Percentiles rank a stretch among this genome's conserved stretches.
Evolutionary conservation across 2,329 filamentous ascomycete genomes (phyloP).

Genomic region (Aspergillus pseudonomiae): DNA sequence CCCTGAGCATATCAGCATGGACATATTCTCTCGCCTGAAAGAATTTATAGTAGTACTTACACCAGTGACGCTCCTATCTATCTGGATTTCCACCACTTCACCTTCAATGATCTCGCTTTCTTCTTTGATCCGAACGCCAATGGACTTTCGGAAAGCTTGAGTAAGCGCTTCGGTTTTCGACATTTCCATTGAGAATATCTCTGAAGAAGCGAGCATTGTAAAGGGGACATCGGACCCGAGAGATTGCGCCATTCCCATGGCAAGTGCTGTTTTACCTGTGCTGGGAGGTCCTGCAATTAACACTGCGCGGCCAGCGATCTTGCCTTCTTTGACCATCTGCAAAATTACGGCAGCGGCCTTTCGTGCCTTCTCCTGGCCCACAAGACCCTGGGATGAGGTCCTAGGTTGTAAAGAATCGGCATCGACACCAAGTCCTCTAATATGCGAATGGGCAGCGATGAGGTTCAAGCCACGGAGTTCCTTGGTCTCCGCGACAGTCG

Average conservation of each 20-base stretch:
- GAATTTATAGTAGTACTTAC: conserved; percentile 41
- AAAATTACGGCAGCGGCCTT: conserved; percentile 95
- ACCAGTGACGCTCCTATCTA: conserved; percentile 93
- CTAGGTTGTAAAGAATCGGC: conserved; percentile 86
- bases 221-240: conserved; percentile 94
- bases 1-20: conserved; percentile 51
- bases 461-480: conserved; percentile 96
- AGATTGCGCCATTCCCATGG: conserved; percentile 98
- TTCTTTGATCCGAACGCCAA: conserved; percentile 96
- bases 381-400: conserved; percentile 82
- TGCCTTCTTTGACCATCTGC: conserved; percentile 98
- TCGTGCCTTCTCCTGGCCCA: conserved; percentile 93
- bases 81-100: conserved; percentile 98
- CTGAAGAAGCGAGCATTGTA: conserved; percentile 90
- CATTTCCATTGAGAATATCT: conserved; percentile 99
- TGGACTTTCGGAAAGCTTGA: conserved; percentile 98
- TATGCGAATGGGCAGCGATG: conserved; percentile 97
- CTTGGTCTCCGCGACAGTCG: conserved; percentile 90
- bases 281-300: conserved; percentile 94
- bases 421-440: conserved; percentile 93
- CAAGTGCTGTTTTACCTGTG: conserved; percentile 97
- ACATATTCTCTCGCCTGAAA: background rate
- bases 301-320: conserved; percentile 93
- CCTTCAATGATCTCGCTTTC: conserved; percentile 99
- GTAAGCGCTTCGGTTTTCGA: conserved; percentile 98